Base-by-base conservation (phyloP, 768 basidiomycete genomes). In the Lactarius quietus region DNA sequence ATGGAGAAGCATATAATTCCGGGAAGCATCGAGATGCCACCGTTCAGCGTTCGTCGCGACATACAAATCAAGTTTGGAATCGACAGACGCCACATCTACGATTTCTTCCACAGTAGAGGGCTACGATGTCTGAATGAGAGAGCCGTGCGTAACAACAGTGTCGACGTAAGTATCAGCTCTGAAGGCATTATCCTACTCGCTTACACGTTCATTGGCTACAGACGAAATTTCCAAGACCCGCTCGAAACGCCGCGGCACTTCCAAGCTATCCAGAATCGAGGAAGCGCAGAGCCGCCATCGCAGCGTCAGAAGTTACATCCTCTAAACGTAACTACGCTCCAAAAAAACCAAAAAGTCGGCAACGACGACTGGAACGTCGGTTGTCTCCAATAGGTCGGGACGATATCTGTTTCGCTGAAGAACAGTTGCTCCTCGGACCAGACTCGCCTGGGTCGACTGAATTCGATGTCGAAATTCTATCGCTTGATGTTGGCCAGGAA, bases 11-110 rank as follows among this genome's bases (percentile, higher is more conserved):
- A 84, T 62, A 87, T 92, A 52, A 74, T 80, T 57, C 85, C 87
- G 12, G 89, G 89, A 48, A 85, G 84, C 51, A 77, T 73, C 31
- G 88, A 89, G 72, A 92, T 92, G 89, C 89, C 89, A 8, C 82
- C 85, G 12, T 92, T 90, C 70, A 80, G 84, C 9, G 78, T 86
- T 59, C 82, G 89, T 62, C 87, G 86, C 68, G 86, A 85, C 65
- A 83, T 90, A 38, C 89, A 90, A 74, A 82, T 85, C 71, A 83
- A 86, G 54, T 88, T 88, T 73, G 79, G 78, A 65, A 86, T 89
- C 64, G 88, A 90, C 73, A 79, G 89, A 68, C 78, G 89, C 69
- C 88, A 89, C 69, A 85, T 90, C 68, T 90, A 90, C 72, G 89
- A 90, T 74, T 90, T 90, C 74, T 90, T 88, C 75, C 89, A 90